These are phyloP conservation scores for Erysimum cheiranthoides DNA, from an alignment of 345 rosid species.

Conservation along the genomic window DNA sequence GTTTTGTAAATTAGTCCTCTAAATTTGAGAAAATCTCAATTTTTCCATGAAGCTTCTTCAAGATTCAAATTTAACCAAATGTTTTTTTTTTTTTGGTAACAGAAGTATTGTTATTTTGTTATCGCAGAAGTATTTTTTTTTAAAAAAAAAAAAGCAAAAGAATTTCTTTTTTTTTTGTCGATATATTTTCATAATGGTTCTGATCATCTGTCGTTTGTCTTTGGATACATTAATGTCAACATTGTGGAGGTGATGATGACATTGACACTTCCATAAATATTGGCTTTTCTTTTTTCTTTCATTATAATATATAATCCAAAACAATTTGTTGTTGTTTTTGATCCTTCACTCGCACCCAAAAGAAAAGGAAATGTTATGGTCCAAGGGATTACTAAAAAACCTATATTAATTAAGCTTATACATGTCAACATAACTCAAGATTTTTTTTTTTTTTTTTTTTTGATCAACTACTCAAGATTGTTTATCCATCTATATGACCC, in stretches of 20 bases:
- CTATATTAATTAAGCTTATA: conserved; percentile 1
- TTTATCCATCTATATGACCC: conserved; percentile 14
- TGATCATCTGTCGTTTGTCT: not conserved
- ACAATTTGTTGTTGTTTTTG: too few relatives aligned
- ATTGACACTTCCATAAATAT: conserved; percentile 36
- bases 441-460: too few relatives aligned
- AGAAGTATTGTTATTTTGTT: not conserved
- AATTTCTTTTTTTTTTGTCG: too few relatives aligned
- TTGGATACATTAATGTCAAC: not conserved
- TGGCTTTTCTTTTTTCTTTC: conserved; percentile 19
- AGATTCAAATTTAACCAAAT: not conserved
- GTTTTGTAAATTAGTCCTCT: conserved; percentile 15
- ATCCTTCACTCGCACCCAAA: not conserved
- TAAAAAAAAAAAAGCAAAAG: not conserved
- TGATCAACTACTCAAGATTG: too few relatives aligned
- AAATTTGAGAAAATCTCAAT: not conserved
- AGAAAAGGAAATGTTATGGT: not conserved
- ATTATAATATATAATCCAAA: not conserved
- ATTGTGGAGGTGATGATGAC: conserved; percentile 10
- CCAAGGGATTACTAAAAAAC: not conserved
- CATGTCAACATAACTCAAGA: not conserved
- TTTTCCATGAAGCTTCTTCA: not conserved
- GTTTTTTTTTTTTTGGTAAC: not conserved
- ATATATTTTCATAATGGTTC: not conserved
- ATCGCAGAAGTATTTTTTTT: too few relatives aligned